phyloP scores from a whole-genome alignment of 331 rosid species.

The Malus hybrid region DNA sequence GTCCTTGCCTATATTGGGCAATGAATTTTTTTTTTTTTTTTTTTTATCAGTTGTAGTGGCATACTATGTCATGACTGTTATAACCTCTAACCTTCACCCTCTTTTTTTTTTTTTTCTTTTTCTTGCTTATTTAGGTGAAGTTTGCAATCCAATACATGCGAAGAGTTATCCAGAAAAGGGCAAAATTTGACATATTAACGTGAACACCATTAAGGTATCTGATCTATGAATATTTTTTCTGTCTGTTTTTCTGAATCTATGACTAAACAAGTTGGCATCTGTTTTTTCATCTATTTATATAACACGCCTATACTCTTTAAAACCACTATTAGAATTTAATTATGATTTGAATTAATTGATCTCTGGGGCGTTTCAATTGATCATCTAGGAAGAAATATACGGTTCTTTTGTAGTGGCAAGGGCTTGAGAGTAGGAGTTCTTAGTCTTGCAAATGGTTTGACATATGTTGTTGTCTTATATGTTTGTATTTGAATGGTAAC shows the following conservation, averaged over 20 bases:
- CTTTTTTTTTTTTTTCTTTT: neutral
- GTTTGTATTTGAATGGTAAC: slow-evolving; percentile 30
- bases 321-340: too few relatives aligned
- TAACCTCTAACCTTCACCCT: neutral
- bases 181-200: slow-evolving; percentile 83
- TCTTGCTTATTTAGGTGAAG: slow-evolving; percentile 52
- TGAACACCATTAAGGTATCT: slow-evolving; percentile 77
- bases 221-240: neutral
- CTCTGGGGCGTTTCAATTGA: slow-evolving; percentile 31
- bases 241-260: neutral
- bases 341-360: too few relatives aligned
- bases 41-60: neutral
- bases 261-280: neutral
- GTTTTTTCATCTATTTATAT: too few relatives aligned
- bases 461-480: slow-evolving; percentile 41
- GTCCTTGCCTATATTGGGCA: neutral
- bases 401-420: slow-evolving; percentile 63
- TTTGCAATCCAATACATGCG: slow-evolving; percentile 58
- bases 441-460: slow-evolving; percentile 55
- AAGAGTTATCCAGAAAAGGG: slow-evolving; percentile 82
- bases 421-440: slow-evolving; percentile 61
- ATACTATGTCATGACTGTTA: neutral
- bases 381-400: slow-evolving; percentile 68
- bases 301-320: too few relatives aligned
- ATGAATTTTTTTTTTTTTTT: neutral